Percentiles rank a stretch among this genome's conserved stretches.
These are phyloP conservation scores for Colletotrichum plurivorum DNA, from an alignment of 2,329 filamentous ascomycete genomes.

Conservation along the genomic window DNA sequence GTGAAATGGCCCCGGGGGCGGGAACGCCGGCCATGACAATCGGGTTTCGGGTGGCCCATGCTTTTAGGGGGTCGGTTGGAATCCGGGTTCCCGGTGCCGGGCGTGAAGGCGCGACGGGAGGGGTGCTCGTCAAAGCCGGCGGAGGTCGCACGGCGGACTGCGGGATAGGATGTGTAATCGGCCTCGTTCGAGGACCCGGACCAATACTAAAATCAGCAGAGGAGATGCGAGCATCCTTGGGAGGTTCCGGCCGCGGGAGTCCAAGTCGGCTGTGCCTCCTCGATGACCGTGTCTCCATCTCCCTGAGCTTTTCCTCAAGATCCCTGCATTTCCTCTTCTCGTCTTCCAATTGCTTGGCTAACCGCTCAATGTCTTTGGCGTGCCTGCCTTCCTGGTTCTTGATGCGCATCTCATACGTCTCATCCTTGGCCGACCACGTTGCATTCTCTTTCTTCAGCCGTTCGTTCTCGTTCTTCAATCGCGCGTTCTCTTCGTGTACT, in stretches of 20 bases:
- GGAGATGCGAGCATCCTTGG: not conserved
- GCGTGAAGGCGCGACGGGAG: not conserved
- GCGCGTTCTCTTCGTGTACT: conserved; percentile 37
- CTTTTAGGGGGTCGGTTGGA: conserved; percentile 6
- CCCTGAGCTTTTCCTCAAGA: conserved; percentile 47
- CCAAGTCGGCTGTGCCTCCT: conserved; percentile 1
- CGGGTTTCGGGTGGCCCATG: conserved; percentile 14
- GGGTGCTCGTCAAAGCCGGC: not conserved
- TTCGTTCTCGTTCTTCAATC: conserved; percentile 51
- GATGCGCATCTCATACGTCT: conserved; percentile 56
- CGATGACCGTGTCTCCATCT: conserved; percentile 40
- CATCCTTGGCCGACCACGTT: conserved; percentile 55
- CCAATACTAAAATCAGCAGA: not conserved
- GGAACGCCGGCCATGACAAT: conserved; percentile 35
- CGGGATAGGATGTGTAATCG: conserved; percentile 10
- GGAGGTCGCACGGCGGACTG: conserved; percentile 3
- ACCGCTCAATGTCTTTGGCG: conserved; percentile 48
- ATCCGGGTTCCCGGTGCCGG: not conserved
- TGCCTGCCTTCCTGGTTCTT: conserved; percentile 53
- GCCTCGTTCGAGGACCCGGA: not conserved
- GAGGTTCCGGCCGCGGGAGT: conserved; percentile 39
- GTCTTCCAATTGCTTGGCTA: conserved; percentile 53
- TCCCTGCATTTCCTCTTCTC: conserved; percentile 50
- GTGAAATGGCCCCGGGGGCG: conserved; percentile 41
- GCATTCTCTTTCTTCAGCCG: conserved; percentile 51